Evolutionary conservation across 2,329 filamentous ascomycete genomes (phyloP), one percentile per base, ranked within the genome.

Genomic region (Cladorrhinum sp.): DNA sequence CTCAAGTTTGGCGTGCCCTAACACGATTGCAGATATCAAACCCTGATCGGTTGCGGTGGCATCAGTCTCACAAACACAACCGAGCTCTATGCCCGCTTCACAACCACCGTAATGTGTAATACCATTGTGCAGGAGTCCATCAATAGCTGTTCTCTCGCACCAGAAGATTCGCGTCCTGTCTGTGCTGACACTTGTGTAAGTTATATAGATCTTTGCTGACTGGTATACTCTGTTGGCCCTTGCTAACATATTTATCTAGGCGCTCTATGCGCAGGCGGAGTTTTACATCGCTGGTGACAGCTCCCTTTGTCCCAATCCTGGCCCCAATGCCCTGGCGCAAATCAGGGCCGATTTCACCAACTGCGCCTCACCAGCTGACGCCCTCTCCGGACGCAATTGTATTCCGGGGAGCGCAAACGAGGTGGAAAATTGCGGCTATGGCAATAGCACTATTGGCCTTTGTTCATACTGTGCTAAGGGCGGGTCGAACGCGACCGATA

Each of bases 261-360:
- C 92, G 64, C 82, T 93, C 72, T 92, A 88, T 72, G 94, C 94
- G 33, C 87, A 90, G 67, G 96, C 92, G 73, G 95, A 99, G 77
- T 89, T 93, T 67, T 86, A 89, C 60, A 89, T 99, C 64, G 83
- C 90, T 26, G 85, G 90, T 4, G 90, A 96, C 73, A 81, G 80
- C 42, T 76, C 82, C 16, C 80, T 96, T 21, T 99, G 95, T 75
- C 80, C 85, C 3, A 86, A 81, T 46, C 83, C 89, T 7, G 82
- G 82, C 59, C 75, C 76, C 58, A 84, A 90, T 72, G 87, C 91
- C 55, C 82, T 88, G 69, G 81, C 83, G 59, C 86, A 96, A 69
- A 94, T 99, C 65, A 85, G 93, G 68, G 90, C 95, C 56, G 95
- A 99, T 74, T 97, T 98, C 72, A 90, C 90, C 16, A 91, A 92